Percentiles rank a stretch among this genome's conserved stretches.
Conservation (phyloP, 257 asterid species). For the Scutellaria barbata region DNA sequence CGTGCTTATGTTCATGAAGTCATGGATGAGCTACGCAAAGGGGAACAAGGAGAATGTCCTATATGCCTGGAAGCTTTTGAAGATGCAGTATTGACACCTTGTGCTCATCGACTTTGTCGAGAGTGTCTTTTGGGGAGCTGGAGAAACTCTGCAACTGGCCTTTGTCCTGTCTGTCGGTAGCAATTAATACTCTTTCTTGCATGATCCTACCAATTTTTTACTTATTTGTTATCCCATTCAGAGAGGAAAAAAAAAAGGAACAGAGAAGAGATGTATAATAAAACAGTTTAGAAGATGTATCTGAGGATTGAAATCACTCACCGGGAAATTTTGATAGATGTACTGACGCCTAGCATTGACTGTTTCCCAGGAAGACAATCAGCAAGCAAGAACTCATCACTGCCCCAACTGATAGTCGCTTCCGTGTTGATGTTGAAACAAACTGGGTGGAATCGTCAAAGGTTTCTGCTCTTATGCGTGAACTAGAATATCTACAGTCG, state of each 20-base stretch:
- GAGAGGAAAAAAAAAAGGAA: slow-evolving; percentile 1
- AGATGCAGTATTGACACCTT: slow-evolving; percentile 98
- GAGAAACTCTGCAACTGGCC: slow-evolving; percentile 74
- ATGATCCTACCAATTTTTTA: slow-evolving; percentile 15
- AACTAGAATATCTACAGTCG: slow-evolving; percentile 53
- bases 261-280: slow-evolving; percentile 5
- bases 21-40: slow-evolving; percentile 82
- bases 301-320: slow-evolving; percentile 12
- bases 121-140: slow-evolving; percentile 97
- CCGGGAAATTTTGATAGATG: slow-evolving; percentile 25
- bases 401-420: slow-evolving; percentile 91
- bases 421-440: slow-evolving; percentile 78
- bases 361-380: slow-evolving; percentile 61
- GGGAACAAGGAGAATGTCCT: slow-evolving; percentile 96
- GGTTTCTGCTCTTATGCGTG: slow-evolving; percentile 82
- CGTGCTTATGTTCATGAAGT: slow-evolving; percentile 91
- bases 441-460: slow-evolving; percentile 96
- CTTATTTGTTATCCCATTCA: slow-evolving; percentile 21
- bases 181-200: slow-evolving; percentile 30
- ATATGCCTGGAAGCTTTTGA: slow-evolving; percentile 97
- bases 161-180: slow-evolving; percentile 99
- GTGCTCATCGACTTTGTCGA: slow-evolving; percentile 96
- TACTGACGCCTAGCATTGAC: slow-evolving; percentile 27
- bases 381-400: slow-evolving; percentile 90
- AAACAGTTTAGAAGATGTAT: slow-evolving; percentile 19